A percentile compares a stretch with the other conserved stretches of the same genome.
These are phyloP conservation scores for Pedinophyceae sp. DNA, from an alignment of 139 green algal species.

Conservation along the genomic window DNA sequence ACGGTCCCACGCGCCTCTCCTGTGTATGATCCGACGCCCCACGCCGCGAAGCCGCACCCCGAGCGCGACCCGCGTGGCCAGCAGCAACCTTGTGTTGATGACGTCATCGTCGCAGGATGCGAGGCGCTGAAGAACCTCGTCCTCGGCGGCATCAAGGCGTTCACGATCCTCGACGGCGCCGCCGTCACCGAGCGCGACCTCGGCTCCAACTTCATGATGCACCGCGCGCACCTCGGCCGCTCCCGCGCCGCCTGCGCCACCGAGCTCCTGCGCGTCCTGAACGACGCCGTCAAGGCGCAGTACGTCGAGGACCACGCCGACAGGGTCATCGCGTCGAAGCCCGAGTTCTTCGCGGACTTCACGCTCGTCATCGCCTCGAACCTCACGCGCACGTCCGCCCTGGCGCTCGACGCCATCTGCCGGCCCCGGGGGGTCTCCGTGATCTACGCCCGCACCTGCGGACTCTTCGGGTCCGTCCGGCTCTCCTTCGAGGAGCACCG, in stretches of 20 bases:
- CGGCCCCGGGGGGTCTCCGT: constrained; percentile 33
- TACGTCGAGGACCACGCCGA: constrained; percentile 68
- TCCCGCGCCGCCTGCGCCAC: constrained; percentile 49
- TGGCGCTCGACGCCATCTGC: constrained; percentile 58
- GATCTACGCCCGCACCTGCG: constrained; percentile 62
- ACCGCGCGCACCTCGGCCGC: constrained; percentile 31
- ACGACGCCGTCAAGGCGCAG: constrained; percentile 57
- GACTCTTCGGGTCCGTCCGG: constrained; percentile 59
- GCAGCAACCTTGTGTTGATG: not conserved
- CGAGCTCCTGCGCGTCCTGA: constrained; percentile 75
- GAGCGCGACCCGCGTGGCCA: no score
- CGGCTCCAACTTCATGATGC: constrained; percentile 91
- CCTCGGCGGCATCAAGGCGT: constrained; percentile 79
- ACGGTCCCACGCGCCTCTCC: no score
- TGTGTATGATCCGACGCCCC: no score
- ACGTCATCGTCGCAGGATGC: constrained; percentile 53
- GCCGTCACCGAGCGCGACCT: constrained; percentile 57
- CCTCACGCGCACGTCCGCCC: constrained; percentile 13
- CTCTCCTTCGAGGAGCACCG: constrained; percentile 51
- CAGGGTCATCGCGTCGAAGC: constrained; percentile 45
- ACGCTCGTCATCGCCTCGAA: constrained; percentile 81
- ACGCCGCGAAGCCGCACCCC: no score
- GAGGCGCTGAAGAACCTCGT: constrained; percentile 96
- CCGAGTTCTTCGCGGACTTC: constrained; percentile 76
- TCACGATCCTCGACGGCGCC: constrained; percentile 78